Percentiles rank a stretch among this genome's conserved stretches.
Evolutionary conservation across 352 stramenopile species (phyloP).

Genomic region (Pythium guiyangense): DNA sequence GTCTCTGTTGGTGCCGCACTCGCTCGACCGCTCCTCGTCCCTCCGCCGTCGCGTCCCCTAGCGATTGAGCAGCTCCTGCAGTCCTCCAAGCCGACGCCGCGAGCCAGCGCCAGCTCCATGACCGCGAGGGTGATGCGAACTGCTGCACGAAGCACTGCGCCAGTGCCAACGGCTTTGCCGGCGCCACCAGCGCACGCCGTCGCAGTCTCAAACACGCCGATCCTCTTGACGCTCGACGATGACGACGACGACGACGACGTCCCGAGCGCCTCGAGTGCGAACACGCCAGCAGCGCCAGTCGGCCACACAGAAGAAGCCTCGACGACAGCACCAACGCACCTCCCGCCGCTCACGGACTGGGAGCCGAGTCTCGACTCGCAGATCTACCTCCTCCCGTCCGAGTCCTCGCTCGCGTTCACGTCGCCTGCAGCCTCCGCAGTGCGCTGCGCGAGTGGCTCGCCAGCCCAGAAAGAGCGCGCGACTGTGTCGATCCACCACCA

Average conservation of each 20-base stretch:
- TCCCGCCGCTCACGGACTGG: not conserved
- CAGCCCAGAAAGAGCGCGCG: no score
- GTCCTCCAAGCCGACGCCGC: conserved; percentile 14
- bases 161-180: not conserved
- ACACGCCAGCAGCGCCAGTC: not conserved
- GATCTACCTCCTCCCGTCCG: conserved; percentile 4
- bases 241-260: not conserved
- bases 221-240: conserved; percentile 3
- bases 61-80: conserved; percentile 56
- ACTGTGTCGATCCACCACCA: not conserved
- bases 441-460: not conserved
- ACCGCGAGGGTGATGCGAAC: not conserved
- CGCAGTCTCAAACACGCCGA: not conserved
- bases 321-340: not conserved
- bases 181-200: no score
- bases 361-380: not conserved
- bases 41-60: not conserved
- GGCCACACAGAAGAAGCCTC: not conserved
- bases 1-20: conserved; percentile 4
- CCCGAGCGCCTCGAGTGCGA: not conserved
- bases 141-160: not conserved
- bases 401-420: not conserved
- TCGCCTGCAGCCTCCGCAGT: not conserved
- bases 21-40: not conserved
- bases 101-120: not conserved